Base-by-base conservation (phyloP, 2,329 filamentous ascomycete genomes). In the Trichoderma sp. region DNA sequence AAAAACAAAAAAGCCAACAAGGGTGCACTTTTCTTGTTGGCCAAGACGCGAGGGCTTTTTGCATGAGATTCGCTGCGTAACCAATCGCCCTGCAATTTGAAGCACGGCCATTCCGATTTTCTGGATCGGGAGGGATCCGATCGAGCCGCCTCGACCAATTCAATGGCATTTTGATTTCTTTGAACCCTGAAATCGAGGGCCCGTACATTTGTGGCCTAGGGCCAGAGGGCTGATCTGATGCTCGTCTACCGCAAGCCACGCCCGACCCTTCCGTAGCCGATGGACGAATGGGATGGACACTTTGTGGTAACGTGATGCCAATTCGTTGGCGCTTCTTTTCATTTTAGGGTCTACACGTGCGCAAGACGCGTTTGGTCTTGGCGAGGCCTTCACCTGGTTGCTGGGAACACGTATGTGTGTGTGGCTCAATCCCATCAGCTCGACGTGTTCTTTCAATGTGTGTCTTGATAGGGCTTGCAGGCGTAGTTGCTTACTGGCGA, bases 261-360 rank as follows among this genome's bases (percentile, higher is more conserved):
- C 19, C 61, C 61, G 61, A 65, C 61, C 52, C 61, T 57, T 65
- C 61, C 61, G 61, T 42, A 25, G 13, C 37, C 34, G 39, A 48
- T 48, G 15, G n/a, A 57, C 61, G 37, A 65, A 65, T 65, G 52
- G 54, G 37, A 54, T 29, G 29, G 27, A 13, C 25, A 35, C 19
- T 27, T 57, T 45, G 42, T 56, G 61, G 61, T 65, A 57, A 65
- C 61, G 37, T 65, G 61, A 65, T 65, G 61, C 50, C 35, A 48
- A 19, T 17, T n/a, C n/a, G 13, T 59, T 53, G 32, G 19, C 35
- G 45, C 50, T 1, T 48, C 22, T 54, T 25, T 15, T 34, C n/a
- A 10, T 13, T 19, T 13, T 32, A n/a, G 29, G 27, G 42, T 52
- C 27, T 27, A 48, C 52, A 65, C 52, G 50, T 65, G 61, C 19